These are phyloP conservation scores for Myxozyma monticola DNA, from an alignment of 805 yeast genomes.

Conservation along the genomic window DNA sequence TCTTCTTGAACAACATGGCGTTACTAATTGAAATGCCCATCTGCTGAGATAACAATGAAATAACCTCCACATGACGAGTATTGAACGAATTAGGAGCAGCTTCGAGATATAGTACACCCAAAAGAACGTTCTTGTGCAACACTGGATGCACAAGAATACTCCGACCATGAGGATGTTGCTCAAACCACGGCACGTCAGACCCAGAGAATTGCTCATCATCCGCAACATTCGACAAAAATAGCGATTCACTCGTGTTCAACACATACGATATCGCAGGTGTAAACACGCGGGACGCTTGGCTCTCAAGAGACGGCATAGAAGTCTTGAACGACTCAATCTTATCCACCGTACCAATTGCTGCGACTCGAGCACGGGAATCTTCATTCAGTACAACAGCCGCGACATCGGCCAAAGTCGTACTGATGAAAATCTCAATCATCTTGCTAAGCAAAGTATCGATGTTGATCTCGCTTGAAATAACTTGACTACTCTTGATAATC, in stretches of 20 bases:
- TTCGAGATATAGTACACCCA: conserved; percentile 31
- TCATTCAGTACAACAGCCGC: conserved; percentile 27
- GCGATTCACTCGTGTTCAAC: conserved; percentile 23
- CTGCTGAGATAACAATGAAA: conserved; percentile 29
- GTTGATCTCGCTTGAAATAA: conserved; percentile 31
- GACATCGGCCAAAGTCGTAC: conserved; percentile 29
- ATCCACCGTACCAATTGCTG: conserved; percentile 27
- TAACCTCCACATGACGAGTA: conserved; percentile 30
- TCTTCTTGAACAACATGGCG: conserved; percentile 29
- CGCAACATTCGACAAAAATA: conserved; percentile 17
- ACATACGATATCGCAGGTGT: conserved; percentile 20
- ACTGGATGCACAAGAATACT: conserved; percentile 29
- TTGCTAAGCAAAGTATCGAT: conserved; percentile 26
- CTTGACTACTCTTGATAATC: conserved; percentile 30
- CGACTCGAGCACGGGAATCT: conserved; percentile 21
- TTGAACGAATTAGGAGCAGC: conserved; percentile 31
- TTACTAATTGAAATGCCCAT: conserved; percentile 33
- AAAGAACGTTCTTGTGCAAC: conserved; percentile 21
- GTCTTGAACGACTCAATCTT: conserved; percentile 13
- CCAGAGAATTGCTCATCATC: conserved; percentile 25
- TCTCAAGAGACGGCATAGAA: conserved; percentile 13
- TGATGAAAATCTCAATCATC: conserved; percentile 30
- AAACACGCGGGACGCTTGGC: conserved; percentile 7
- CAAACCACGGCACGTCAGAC: conserved; percentile 18
- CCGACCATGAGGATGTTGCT: conserved; percentile 24